phyloP scores from a whole-genome alignment of 2,329 filamentous ascomycete species.

The Malbranchea zuffiana region DNA sequence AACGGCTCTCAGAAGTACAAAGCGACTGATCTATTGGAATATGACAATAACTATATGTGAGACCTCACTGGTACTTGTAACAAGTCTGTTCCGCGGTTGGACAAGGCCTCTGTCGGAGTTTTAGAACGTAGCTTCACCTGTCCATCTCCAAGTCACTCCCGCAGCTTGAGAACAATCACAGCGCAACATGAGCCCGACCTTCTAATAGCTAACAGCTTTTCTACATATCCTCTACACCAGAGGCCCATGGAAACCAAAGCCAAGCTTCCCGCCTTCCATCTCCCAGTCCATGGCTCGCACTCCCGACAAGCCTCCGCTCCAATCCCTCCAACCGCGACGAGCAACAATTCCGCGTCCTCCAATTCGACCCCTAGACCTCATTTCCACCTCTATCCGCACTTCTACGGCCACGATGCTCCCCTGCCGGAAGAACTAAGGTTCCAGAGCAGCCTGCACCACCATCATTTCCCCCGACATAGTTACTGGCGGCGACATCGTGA shows the following conservation, averaged over 20 bases:
- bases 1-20: no score
- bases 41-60: no score
- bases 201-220: neutral
- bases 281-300: constrained; percentile 4
- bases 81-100: no score
- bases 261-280: constrained; percentile 4
- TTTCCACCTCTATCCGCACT: constrained; percentile 7
- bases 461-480: neutral
- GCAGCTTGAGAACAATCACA: no score
- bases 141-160: no score
- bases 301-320: neutral
- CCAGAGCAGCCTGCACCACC: constrained; percentile 1
- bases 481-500: constrained; percentile 3
- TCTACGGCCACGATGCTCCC: constrained; percentile 3
- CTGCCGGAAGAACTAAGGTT: constrained; percentile 6
- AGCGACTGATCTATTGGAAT: no score
- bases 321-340: neutral
- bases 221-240: no score
- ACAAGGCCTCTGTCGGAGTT: no score
- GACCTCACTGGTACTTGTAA: no score
- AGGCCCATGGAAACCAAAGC: no score
- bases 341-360: constrained; percentile 3
- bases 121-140: no score
- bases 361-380: constrained; percentile 4
- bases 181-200: no score